Evolutionary conservation across 2,329 filamentous ascomycete species (phyloP), one percentile per base, ranked within the genome.

Genomic region (Byssoonygena ceratinophila): DNA sequence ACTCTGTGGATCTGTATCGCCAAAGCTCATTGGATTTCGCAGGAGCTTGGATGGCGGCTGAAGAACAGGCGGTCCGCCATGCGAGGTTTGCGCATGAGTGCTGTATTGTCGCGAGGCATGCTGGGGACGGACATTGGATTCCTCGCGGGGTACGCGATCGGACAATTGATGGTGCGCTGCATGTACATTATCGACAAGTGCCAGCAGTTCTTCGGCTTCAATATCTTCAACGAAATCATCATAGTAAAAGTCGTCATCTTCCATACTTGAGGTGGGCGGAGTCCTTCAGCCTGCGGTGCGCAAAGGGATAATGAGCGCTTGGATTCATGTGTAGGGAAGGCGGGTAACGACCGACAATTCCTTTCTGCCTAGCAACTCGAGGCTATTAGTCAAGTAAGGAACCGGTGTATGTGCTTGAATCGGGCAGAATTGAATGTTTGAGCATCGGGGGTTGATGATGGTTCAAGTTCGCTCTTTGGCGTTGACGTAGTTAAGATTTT

Each of bases 171-270:
- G 61, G 57, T 72, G 72, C 1, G 70, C 70, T 54, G 63, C 63
- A 49, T 66, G 66, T n/a, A 72, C 72, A 60, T 68, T 63, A 54
- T 74, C 65, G 58, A 75, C 72, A 37, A 76, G 63, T 58, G 72
- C 64, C 54, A 70, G 63, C 46, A 73, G 60, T 18, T 71, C 68
- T 51, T 69, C 62, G 25, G 68, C 63, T 41, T 71, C 68, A 50
- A 75, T 63, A 53, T 67, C 67, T 54, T 73, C 72, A 59, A 73
- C 69, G 56, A 66, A 67, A 56, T 73, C 70, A 58, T 74, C 72
- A 53, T 70, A 74, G 63, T 74, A 73, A 60, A 68, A 68, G 54
- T 72, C 71, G 63, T 74, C 66, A 57, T 63, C 63, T 65, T 72
- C 72, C 51, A 51, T 52, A n/a, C 39, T 53, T 20, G 27, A 27